A percentile compares a stretch with the other conserved stretches of the same genome.
phyloP scores from a whole-genome alignment of 2,329 filamentous ascomycete species.

The Fusarium vanettenii region DNA sequence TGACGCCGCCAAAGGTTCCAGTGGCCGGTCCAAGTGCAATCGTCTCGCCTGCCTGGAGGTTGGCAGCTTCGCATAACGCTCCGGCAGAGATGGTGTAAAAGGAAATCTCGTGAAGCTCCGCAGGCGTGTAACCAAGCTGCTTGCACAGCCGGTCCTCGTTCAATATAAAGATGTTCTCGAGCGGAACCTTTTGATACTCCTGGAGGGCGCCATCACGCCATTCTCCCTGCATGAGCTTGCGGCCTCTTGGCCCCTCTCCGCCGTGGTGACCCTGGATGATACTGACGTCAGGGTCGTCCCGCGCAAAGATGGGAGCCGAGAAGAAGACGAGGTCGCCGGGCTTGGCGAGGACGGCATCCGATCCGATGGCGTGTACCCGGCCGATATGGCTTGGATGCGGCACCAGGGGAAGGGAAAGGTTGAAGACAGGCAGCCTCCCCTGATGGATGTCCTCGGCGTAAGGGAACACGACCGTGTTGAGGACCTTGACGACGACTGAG shows the following conservation, averaged over 20 bases:
- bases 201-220: slow-evolving; percentile 7
- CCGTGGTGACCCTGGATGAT: slow-evolving; percentile 11
- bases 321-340: not conserved
- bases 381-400: not conserved
- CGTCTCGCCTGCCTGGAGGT: not conserved
- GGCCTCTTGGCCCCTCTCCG: slow-evolving; percentile 3
- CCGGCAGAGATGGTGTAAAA: not conserved
- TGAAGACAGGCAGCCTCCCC: not conserved
- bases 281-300: not conserved
- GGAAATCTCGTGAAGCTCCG: not conserved
- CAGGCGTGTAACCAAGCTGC: not conserved
- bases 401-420: not conserved
- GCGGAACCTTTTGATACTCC: slow-evolving; percentile 8
- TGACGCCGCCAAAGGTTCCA: not conserved
- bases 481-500: not conserved
- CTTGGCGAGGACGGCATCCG: not conserved
- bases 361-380: not conserved
- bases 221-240: slow-evolving; percentile 11
- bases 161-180: slow-evolving; percentile 1
- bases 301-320: not conserved
- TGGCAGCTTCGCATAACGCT: not conserved
- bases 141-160: not conserved
- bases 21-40: not conserved
- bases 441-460: not conserved
- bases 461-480: not conserved